Evolutionary conservation across 345 rosid genomes (phyloP), one percentile per base, ranked within the genome.

Genomic region (Physaria fendleri): DNA sequence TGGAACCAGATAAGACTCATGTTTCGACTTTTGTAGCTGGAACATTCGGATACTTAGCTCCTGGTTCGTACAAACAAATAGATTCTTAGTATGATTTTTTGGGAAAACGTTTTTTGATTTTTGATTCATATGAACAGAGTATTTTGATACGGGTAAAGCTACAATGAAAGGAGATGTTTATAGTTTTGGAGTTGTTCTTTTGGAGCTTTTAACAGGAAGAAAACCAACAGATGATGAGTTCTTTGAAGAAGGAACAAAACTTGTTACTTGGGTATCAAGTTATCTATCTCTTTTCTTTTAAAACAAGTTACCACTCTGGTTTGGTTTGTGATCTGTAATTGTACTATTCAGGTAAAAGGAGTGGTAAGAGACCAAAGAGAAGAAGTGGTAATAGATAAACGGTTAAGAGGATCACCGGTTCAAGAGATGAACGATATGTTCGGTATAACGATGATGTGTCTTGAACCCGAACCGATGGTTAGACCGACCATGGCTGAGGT

Each of bases 401-500:
- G 78, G 72, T 70, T 92, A 61, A 75, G 66, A 60, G 72, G 74
- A 54, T 59, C 76, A 61, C 77, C 90, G 2, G 70, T 76, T 20
- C 75, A 79, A 17, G 91, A 88, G 76, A 77, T 80, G 8, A 78
- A 78, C 67, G 52, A 27, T 49, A 77, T 75, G 21, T 92, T 86
- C 49, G 46, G 68, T 34, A 74, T 83, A 38, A 89, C 97, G 32
- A 54, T 81, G 68, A 61, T 71, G 81, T 84, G 97, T 80, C 95
- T 88, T 8, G 91, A 92, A 72, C 74, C 88, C 8, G 97, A 92
- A 29, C 88, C 93, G n/a, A 52, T 79, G 6, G 48, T 56, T 60
- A 84, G 98, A 65, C 96, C 96, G 43, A 76, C 88, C 18, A 88
- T 88, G 95, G 69, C 78, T 57, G 90, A 92, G 71, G 81, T 88